A percentile compares a stretch with the other conserved stretches of the same genome.
phyloP scores from a whole-genome alignment of 2,329 filamentous ascomycete species.

The Colletotrichum spaethianum region DNA sequence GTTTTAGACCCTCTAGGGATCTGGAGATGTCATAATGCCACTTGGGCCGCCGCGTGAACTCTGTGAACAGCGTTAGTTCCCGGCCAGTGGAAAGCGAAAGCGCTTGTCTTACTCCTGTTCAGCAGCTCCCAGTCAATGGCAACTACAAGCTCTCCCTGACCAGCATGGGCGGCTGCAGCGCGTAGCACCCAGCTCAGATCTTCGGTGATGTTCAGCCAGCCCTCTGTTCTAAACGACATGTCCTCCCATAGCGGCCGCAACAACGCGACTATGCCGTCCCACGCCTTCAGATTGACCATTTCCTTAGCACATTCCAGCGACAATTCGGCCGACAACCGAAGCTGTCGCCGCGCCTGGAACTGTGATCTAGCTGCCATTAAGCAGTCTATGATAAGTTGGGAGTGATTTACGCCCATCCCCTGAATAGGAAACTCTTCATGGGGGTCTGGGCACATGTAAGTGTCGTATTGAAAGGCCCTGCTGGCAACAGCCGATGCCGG shows the following conservation, averaged over 20 bases:
- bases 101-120: constrained; percentile 64
- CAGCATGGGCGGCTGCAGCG: constrained; percentile 66
- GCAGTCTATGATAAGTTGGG: constrained; percentile 67
- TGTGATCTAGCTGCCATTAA: constrained; percentile 66
- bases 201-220: constrained; percentile 72
- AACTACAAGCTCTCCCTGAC: constrained; percentile 69
- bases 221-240: constrained; percentile 68
- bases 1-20: constrained; percentile 65
- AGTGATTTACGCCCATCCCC: constrained; percentile 68
- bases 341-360: constrained; percentile 68
- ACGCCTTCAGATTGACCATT: constrained; percentile 63
- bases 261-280: constrained; percentile 68
- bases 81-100: not conserved
- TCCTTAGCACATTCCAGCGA: constrained; percentile 71
- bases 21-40: constrained; percentile 75
- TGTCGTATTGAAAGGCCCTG: constrained; percentile 73
- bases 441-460: constrained; percentile 76
- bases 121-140: constrained; percentile 77
- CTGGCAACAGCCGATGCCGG: constrained; percentile 62
- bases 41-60: constrained; percentile 66
- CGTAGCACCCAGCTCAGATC: constrained; percentile 74
- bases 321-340: constrained; percentile 68
- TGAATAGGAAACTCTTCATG: constrained; percentile 70
- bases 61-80: constrained; percentile 48
- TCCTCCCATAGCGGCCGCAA: constrained; percentile 72